phyloP scores from a whole-genome alignment of 2,329 filamentous ascomycete species.

The Thielaviopsis euricoi region DNA sequence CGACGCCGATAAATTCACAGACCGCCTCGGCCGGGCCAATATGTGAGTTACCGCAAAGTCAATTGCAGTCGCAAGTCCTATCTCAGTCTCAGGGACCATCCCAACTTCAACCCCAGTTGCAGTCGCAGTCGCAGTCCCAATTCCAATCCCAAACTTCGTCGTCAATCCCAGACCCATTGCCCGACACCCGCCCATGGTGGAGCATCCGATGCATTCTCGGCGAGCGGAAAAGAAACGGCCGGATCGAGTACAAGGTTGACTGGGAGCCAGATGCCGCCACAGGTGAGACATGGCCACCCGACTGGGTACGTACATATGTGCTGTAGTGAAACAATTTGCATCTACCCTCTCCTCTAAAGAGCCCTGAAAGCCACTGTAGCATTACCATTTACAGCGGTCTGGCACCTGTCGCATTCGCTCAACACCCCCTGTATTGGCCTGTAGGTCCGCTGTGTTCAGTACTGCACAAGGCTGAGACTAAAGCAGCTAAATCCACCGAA shows the following conservation, averaged over 20 bases:
- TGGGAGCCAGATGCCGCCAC: slow-evolving; percentile 9
- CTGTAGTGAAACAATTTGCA: neutral
- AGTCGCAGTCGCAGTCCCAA: neutral
- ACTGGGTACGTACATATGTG: slow-evolving; percentile 5
- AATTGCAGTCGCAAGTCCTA: neutral
- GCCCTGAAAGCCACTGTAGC: neutral
- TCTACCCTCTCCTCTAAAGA: neutral
- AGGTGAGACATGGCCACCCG: slow-evolving; percentile 8
- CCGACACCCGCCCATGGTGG: slow-evolving; percentile 3
- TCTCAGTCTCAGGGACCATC: neutral
- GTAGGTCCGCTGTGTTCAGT: neutral
- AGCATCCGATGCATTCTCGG: slow-evolving; percentile 9
- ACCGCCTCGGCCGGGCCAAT: neutral
- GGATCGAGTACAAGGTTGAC: slow-evolving; percentile 9
- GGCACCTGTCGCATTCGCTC: neutral
- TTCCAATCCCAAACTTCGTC: no score
- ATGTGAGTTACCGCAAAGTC: neutral
- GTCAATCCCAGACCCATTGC: neutral
- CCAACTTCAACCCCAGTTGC: neutral
- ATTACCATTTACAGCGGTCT: neutral
- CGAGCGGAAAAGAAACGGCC: slow-evolving; percentile 1
- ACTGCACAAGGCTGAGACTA: neutral
- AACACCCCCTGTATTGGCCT: neutral
- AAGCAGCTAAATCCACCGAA: no score
- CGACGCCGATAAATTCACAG: neutral